Percentiles rank a stretch among this genome's conserved stretches.
Conservation (phyloP, 176 grass and related monocot species). For the Tillandsia fasciculata region DNA sequence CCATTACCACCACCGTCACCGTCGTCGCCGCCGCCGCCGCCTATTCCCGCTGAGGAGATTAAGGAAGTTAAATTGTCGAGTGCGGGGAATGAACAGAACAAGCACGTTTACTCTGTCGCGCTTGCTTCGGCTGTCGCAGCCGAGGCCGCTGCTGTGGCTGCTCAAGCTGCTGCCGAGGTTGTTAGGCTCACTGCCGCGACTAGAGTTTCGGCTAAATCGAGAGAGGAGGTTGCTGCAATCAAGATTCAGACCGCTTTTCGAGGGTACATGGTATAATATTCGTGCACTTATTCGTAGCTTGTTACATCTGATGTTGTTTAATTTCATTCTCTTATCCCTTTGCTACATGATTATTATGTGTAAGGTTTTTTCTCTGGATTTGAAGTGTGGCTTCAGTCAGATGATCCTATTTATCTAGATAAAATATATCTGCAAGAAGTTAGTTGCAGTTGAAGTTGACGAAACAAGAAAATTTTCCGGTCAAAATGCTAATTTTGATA, state of each 20-base stretch:
- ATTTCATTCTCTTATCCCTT: neutral
- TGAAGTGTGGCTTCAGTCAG: no score
- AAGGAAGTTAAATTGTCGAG: neutral
- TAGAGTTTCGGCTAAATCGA: conserved; percentile 15
- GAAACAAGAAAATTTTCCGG: neutral
- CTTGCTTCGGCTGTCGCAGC: neutral
- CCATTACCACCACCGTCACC: neutral
- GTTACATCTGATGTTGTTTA: neutral
- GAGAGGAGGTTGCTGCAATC: conserved; percentile 42
- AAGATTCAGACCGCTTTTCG: conserved; percentile 54
- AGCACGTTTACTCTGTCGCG: neutral
- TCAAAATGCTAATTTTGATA: neutral
- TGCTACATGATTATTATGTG: neutral
- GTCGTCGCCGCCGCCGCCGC: conserved; percentile 5
- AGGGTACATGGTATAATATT: conserved; percentile 36
- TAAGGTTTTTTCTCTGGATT: no score
- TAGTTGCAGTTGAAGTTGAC: neutral
- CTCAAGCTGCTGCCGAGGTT: neutral
- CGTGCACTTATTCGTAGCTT: neutral
- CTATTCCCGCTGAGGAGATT: conserved; percentile 7
- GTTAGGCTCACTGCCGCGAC: neutral
- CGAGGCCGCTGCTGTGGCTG: neutral
- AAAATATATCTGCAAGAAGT: no score
- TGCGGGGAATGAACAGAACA: neutral
- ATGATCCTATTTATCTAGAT: no score